Percentiles rank a stretch among this genome's conserved stretches.
Evolutionary conservation across 129 eudicot species (phyloP).

Genomic region (Smallanthus sonchifolius): DNA sequence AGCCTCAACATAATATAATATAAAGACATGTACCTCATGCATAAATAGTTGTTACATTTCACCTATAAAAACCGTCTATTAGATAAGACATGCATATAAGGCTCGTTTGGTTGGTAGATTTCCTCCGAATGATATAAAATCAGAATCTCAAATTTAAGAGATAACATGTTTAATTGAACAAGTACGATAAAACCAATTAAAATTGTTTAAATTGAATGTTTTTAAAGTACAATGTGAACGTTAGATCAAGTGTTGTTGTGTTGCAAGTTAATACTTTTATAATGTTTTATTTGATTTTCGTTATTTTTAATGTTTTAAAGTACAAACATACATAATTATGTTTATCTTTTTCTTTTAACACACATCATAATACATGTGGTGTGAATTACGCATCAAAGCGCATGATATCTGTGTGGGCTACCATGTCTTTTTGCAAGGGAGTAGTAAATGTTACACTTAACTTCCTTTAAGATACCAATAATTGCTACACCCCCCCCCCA

Average conservation of each 20-base stretch:
- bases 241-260: not conserved
- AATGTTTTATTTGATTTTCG: not conserved
- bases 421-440: conserved; percentile 28
- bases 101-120: too few species aligned
- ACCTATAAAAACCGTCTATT: not conserved
- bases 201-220: not conserved
- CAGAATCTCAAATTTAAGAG: too few species aligned
- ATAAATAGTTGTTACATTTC: not conserved
- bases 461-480: conserved; percentile 21
- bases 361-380: conserved; percentile 14
- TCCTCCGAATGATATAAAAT: too few species aligned
- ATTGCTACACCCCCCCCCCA: conserved; percentile 28
- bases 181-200: not conserved
- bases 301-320: conserved; percentile 2
- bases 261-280: not conserved
- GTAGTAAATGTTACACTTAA: conserved; percentile 34
- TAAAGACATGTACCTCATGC: not conserved
- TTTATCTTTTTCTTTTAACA: conserved; percentile 8
- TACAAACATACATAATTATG: conserved; percentile 18
- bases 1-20: not conserved
- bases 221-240: not conserved
- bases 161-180: too few species aligned
- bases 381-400: conserved; percentile 36
- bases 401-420: conserved; percentile 25
- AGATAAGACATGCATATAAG: too few species aligned